Evolutionary conservation across 75 land plant species (phyloP), one percentile per base, ranked within the genome.

Genomic region (Pinus tabuliformis): DNA sequence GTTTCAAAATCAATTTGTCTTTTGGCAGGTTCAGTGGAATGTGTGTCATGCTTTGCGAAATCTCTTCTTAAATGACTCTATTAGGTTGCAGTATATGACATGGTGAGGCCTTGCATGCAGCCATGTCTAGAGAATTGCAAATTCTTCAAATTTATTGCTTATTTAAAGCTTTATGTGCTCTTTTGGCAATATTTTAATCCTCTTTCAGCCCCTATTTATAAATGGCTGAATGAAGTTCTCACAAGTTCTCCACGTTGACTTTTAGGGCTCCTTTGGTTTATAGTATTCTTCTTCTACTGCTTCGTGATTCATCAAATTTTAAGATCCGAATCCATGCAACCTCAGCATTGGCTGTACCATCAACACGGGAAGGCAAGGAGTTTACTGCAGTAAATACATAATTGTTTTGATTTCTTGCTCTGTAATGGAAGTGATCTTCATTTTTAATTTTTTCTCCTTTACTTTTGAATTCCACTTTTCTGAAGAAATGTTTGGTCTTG

Each of bases 321-420:
- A 97, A 97, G 84, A 93, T 95, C 66, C 89, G 95, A 59, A 97
- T 97, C 72, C 95, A 97, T 80, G 98, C 99, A 62, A 93, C 99
- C 62, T 83, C 87, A 79, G 95, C 99, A 45, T 87, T 97, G 70
- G 83, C 99, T 63, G 93, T 97, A 62, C 99, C 99, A 70, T 54
- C 78, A 37, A 77, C 87, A 62, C 78, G 90, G 58, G 49, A 63
- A 83, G 99, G 98, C 90, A 36, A 82, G 77, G 74, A 56, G 36
- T 71, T 57, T 72, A 26, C 20, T 14, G 18, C 39, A 37, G 71
- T 45, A 56, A 56, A 17, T 14, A 2, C 30, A 56, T 73, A 30
- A 9, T 24, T 14, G 5, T 56, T 24, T 26, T 15, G 2, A 22
- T 52, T 73, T 73, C 16, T 54, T 54, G 14, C n/a, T 52, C 6